Evolutionary conservation across 306 rosid genomes (phyloP).

Genomic region (Cucurbita maxima): DNA sequence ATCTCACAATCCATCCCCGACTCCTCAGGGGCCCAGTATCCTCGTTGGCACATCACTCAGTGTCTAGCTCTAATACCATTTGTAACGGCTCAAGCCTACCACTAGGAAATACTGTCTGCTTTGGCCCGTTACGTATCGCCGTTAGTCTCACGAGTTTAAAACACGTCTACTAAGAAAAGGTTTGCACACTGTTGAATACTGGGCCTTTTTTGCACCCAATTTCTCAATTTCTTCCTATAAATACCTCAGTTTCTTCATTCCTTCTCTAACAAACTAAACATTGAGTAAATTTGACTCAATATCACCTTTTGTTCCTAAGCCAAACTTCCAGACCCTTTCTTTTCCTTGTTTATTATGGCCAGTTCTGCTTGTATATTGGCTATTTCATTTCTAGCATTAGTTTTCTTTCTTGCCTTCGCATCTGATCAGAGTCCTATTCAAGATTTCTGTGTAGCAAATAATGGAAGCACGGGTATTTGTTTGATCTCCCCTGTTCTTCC

Average conservation of each 20-base stretch:
- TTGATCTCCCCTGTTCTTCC: neutral
- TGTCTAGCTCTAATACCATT: no score
- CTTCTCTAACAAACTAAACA: neutral
- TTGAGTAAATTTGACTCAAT: neutral
- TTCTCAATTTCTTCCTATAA: slow-evolving; percentile 5
- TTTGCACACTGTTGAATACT: no score
- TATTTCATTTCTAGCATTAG: neutral
- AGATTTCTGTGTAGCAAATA: slow-evolving; percentile 33
- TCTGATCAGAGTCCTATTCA: slow-evolving; percentile 22
- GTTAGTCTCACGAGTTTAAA: no score
- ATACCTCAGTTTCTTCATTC: neutral
- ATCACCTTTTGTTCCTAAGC: neutral
- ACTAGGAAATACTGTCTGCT: no score
- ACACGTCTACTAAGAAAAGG: no score
- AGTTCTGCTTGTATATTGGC: neutral
- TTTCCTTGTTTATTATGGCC: neutral
- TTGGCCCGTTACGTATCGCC: no score
- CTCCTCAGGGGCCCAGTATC: no score
- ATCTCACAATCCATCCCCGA: no score
- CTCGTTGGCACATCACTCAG: no score
- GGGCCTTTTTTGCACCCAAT: neutral
- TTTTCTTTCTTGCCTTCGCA: slow-evolving; percentile 1
- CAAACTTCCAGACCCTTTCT: neutral
- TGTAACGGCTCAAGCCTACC: no score
- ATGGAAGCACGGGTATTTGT: slow-evolving; percentile 14